Conservation (phyloP, 2,329 filamentous ascomycete genomes). For the Diaporthe nobilis region DNA sequence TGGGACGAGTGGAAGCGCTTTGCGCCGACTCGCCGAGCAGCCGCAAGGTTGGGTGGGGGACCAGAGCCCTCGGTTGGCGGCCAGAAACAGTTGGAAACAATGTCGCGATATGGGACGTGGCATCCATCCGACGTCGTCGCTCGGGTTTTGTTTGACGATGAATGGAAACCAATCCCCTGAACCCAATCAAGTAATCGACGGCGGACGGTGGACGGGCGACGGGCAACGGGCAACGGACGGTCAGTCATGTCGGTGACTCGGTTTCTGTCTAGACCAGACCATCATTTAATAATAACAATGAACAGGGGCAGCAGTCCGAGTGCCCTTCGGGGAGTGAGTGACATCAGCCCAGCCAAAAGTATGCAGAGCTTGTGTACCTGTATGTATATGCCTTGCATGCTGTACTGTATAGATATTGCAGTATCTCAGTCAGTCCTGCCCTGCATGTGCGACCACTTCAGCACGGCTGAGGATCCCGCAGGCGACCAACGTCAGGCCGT, state of each 20-base stretch:
- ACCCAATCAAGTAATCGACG: slow-evolving; percentile 17
- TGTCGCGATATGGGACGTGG: slow-evolving; percentile 28
- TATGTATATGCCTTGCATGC: slow-evolving; percentile 30
- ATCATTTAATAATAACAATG: slow-evolving; percentile 1
- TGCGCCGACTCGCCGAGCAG: slow-evolving; percentile 24
- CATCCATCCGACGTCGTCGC: slow-evolving; percentile 13
- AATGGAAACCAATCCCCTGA: slow-evolving; percentile 16
- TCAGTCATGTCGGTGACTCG: slow-evolving; percentile 17
- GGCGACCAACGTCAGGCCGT: not conserved
- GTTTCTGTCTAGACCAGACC: not conserved
- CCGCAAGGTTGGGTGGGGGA: slow-evolving; percentile 5
- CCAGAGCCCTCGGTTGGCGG: slow-evolving; percentile 13
- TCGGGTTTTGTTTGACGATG: slow-evolving; percentile 23
- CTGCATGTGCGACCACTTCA: slow-evolving; percentile 7
- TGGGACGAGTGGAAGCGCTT: slow-evolving; percentile 25
- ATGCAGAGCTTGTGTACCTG: not conserved
- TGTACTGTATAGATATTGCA: slow-evolving; percentile 1
- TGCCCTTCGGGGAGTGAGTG: not conserved
- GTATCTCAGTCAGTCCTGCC: not conserved
- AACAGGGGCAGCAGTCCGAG: slow-evolving; percentile 28
- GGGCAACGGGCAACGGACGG: slow-evolving; percentile 1
- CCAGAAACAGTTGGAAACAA: slow-evolving; percentile 32
- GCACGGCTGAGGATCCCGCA: slow-evolving; percentile 25
- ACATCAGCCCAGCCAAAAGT: slow-evolving; percentile 27
- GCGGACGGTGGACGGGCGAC: not conserved